Percentiles rank a stretch among this genome's conserved stretches.
Evolutionary conservation across 495 filamentous ascomycete genomes (phyloP).

Genomic region (Penicillium pancosmium): DNA sequence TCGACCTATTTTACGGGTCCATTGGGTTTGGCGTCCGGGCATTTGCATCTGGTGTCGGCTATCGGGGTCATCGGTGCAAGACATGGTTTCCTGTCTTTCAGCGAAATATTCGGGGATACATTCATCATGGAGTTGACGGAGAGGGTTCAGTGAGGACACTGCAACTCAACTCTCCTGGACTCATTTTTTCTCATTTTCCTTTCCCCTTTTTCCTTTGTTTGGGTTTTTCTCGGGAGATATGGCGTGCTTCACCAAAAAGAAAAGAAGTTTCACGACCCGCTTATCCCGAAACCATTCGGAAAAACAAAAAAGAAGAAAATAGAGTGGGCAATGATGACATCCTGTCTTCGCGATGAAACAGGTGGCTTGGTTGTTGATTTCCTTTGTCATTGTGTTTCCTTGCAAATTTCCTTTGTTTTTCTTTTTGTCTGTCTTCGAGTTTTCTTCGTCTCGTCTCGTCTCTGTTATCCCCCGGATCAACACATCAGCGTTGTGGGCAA

Average conservation of each 20-base stretch:
- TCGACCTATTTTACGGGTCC: conserved; percentile 19
- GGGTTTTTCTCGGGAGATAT: not conserved
- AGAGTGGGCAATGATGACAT: conserved; percentile 32
- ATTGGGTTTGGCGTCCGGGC: conserved; percentile 46
- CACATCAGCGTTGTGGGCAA: conserved; percentile 14
- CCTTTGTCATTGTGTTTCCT: conserved; percentile 11
- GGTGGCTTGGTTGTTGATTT: conserved; percentile 27
- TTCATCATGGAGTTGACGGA: conserved; percentile 8
- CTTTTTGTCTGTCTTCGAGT: conserved; percentile 2
- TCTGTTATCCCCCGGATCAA: conserved; percentile 15
- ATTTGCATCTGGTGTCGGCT: conserved; percentile 38
- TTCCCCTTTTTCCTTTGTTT: conserved; percentile 15
- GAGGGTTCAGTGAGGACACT: not conserved
- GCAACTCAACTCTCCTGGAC: not conserved
- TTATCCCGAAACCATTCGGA: not conserved
- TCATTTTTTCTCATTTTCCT: not conserved
- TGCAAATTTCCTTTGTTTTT: conserved; percentile 17
- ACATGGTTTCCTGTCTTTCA: conserved; percentile 18
- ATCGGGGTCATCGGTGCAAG: conserved; percentile 34
- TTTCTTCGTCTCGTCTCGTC: conserved; percentile 15
- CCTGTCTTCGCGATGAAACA: conserved; percentile 19
- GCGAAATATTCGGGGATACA: conserved; percentile 2
- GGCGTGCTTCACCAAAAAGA: not conserved
- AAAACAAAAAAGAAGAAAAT: conserved; percentile 20
- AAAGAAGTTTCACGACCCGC: not conserved